Conservation (phyloP, 202 grass and related monocot genomes). For the Bolboschoenoplectus hybrid region DNA sequence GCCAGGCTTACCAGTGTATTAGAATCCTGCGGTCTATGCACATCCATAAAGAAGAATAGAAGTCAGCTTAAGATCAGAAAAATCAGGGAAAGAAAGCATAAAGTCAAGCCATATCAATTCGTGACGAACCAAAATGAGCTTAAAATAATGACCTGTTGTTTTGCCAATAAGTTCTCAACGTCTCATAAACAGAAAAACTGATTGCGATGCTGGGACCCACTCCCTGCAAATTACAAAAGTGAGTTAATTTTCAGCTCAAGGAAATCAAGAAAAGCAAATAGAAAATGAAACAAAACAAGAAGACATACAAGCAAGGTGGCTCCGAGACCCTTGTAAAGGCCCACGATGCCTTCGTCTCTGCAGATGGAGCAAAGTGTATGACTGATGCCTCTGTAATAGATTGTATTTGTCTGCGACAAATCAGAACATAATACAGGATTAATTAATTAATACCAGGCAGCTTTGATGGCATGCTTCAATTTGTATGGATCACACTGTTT, state of each 20-base stretch:
- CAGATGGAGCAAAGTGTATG: slow-evolving; percentile 82
- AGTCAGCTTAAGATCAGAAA: slow-evolving; percentile 20
- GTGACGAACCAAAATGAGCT: slow-evolving; percentile 28
- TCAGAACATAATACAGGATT: background rate
- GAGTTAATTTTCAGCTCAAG: slow-evolving; percentile 17
- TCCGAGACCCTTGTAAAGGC: slow-evolving; percentile 93
- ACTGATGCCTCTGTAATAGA: slow-evolving; percentile 93
- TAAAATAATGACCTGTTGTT: slow-evolving; percentile 62
- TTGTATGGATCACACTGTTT: background rate
- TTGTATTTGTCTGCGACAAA: slow-evolving; percentile 76
- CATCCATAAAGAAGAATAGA: background rate
- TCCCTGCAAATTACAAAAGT: slow-evolving; percentile 57
- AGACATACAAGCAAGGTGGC: slow-evolving; percentile 76
- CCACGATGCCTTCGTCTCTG: slow-evolving; percentile 83
- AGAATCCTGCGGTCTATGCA: slow-evolving; percentile 75
- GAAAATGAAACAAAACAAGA: slow-evolving; percentile 9
- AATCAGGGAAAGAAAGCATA: slow-evolving; percentile 35
- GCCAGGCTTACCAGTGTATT: slow-evolving; percentile 71
- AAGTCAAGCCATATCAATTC: background rate
- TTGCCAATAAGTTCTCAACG: slow-evolving; percentile 81
- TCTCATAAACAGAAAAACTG: slow-evolving; percentile 94
- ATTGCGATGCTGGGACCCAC: slow-evolving; percentile 96
- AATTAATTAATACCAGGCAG: background rate
- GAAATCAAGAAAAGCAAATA: slow-evolving; percentile 24
- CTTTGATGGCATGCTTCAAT: background rate